Percentiles rank a stretch among this genome's conserved stretches.
These are phyloP conservation scores for Cubamyces lactineus DNA, from an alignment of 768 basidiomycete species.

Conservation along the genomic window DNA sequence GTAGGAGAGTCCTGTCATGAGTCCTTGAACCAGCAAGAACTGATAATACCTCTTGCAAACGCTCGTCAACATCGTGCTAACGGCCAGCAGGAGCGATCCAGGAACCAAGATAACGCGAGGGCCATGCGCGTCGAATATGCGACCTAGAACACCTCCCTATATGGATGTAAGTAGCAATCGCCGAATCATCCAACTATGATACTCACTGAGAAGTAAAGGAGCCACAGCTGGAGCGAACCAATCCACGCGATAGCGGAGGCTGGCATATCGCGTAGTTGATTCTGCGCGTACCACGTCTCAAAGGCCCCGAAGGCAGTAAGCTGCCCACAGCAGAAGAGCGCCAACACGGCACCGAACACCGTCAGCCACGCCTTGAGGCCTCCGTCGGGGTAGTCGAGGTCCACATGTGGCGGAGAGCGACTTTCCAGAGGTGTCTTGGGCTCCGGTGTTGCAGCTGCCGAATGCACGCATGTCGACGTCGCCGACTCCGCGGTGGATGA, in stretches of 20 bases:
- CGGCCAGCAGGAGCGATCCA: slow-evolving; percentile 52
- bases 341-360: slow-evolving; percentile 63
- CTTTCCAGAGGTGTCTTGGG: slow-evolving; percentile 4
- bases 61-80: slow-evolving; percentile 64
- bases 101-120: slow-evolving; percentile 54
- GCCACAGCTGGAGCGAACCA: slow-evolving; percentile 68
- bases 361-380: slow-evolving; percentile 46
- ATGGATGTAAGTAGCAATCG: background rate
- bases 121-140: slow-evolving; percentile 61
- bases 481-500: background rate
- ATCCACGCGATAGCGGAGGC: slow-evolving; percentile 42
- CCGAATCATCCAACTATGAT: background rate
- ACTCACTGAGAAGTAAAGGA: slow-evolving; percentile 70
- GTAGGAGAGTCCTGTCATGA: slow-evolving; percentile 66
- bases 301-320: slow-evolving; percentile 22
- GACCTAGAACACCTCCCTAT: slow-evolving; percentile 66
- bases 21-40: slow-evolving; percentile 63
- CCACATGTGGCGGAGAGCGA: background rate
- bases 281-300: slow-evolving; percentile 22
- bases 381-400: slow-evolving; percentile 32
- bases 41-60: slow-evolving; percentile 60
- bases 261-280: slow-evolving; percentile 9
- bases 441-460: background rate
- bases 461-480: background rate
- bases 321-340: slow-evolving; percentile 53